Base-by-base conservation (phyloP, 2,329 filamentous ascomycete species). In the Fusarium avenaceum region DNA sequence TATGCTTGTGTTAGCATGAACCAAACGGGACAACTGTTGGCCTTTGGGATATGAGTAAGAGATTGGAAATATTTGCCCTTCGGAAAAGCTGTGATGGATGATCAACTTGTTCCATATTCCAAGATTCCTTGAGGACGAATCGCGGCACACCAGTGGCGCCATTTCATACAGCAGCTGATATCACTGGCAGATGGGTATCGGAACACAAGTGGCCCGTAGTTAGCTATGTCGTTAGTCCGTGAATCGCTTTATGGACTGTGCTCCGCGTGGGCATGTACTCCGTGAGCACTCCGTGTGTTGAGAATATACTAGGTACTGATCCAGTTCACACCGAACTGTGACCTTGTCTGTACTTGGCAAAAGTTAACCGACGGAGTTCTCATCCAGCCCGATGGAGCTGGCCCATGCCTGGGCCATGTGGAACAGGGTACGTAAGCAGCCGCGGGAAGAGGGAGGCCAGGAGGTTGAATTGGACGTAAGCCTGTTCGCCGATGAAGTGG, bases 401-500 rank as follows among this genome's bases (percentile, higher is more conserved):
- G 46, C 45, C 40, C 53, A 65, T 51, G 58, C 63, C 50, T 57
- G 64, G 63, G 46, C 61, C 67, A 71, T 62, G 65, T 71, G 71
- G 69, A 57, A 65, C 67, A 52, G 63, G 45, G 60, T 73, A 74
- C 71, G 71, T 74, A 73, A 74, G 71, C 70, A 45, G 63, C 54
- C 47, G 53, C 70, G 65, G 69, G 67, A 73, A 69, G 71, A 70
- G 67, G 67, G 66, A 57, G 56, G 52, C 48, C 71, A 70, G 67
- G 67, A 63, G 55, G 56, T 55, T 50, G 51, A 49, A 28, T 57
- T 52, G 52, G 47, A 45, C 54, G 59, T 47, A 54, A 57, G 63
- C 56, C 51, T 64, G 49, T 54, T 54, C 64, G 43, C 60, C 57
- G 67, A 67, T 19, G 46, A 53, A 69, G 70, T 62, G 66, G 67